These are phyloP conservation scores for Saitozyma sp. DNA, from an alignment of 768 basidiomycete species.

Conservation along the genomic window DNA sequence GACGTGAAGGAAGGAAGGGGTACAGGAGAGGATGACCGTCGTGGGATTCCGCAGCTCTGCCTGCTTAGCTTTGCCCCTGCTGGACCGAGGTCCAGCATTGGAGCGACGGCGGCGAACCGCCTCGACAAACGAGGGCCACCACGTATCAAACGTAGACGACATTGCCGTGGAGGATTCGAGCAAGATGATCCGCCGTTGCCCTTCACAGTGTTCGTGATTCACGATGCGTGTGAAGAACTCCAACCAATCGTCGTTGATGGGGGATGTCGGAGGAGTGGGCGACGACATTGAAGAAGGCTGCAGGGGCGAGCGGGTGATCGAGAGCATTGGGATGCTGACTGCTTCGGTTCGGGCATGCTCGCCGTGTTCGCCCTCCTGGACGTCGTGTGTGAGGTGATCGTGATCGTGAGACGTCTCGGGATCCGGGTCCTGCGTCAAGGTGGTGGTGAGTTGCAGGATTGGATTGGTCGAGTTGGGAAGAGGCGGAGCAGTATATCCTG, in stretches of 20 bases:
- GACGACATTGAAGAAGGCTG: background rate
- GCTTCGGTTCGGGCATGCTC: too few relatives aligned
- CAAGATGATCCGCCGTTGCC: constrained; percentile 66
- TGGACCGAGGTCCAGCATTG: constrained; percentile 28
- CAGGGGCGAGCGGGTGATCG: constrained; percentile 50
- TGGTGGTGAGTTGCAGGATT: too few relatives aligned
- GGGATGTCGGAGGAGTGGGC: constrained; percentile 52
- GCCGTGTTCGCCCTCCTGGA: too few relatives aligned
- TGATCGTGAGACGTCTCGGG: too few relatives aligned
- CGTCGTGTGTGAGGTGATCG: too few relatives aligned
- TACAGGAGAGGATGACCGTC: constrained; percentile 83
- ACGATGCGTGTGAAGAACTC: constrained; percentile 45
- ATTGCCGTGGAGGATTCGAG: constrained; percentile 79
- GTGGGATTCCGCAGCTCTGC: constrained; percentile 60
- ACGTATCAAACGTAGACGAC: constrained; percentile 66
- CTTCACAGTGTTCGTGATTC: constrained; percentile 32
- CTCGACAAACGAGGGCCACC: constrained; percentile 78
- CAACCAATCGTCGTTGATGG: constrained; percentile 33
- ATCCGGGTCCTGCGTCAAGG: too few relatives aligned
- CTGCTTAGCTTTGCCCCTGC: constrained; percentile 58
- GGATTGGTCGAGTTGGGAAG: too few relatives aligned
- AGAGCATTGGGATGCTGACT: too few relatives aligned
- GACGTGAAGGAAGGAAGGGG: constrained; percentile 67
- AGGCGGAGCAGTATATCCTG: constrained; percentile 38
- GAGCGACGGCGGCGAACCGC: constrained; percentile 74